Conservation (phyloP, 208 protist species). For the Leishmania major region DNA sequence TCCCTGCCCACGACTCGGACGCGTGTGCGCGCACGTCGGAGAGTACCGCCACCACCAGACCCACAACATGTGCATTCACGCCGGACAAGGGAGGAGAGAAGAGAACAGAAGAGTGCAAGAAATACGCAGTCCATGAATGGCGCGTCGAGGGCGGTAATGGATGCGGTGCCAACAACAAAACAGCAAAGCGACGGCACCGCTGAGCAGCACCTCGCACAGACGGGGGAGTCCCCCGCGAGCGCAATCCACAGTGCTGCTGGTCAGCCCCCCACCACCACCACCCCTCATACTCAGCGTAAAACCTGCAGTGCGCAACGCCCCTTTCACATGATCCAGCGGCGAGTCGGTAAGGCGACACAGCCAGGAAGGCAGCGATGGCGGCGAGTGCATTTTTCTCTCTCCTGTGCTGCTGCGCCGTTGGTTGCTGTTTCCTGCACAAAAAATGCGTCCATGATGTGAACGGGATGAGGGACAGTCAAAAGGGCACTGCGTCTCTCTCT, state of each 20-base stretch:
- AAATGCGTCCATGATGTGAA: background rate
- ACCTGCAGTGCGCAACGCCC: background rate
- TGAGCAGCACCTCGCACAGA: background rate
- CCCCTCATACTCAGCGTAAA: background rate
- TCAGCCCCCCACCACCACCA: background rate
- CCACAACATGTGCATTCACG: background rate
- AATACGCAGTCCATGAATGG: background rate
- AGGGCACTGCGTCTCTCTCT: background rate
- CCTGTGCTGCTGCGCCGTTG: background rate
- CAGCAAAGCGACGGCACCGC: background rate
- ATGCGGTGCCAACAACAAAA: background rate
- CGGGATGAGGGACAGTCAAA: background rate
- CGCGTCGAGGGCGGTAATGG: background rate
- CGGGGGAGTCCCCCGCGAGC: background rate
- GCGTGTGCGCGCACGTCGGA: background rate
- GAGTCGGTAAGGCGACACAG: background rate
- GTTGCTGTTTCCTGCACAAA: background rate
- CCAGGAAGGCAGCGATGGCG: background rate
- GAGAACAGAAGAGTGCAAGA: constrained; percentile 10
- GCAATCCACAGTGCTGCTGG: background rate
- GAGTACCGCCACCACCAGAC: background rate
- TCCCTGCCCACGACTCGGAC: background rate
- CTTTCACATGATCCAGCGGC: background rate
- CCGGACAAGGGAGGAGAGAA: background rate
- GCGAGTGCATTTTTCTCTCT: background rate